These are phyloP conservation scores for Arthroderma sp. DNA, from an alignment of 2,329 filamentous ascomycete species.

Conservation along the genomic window DNA sequence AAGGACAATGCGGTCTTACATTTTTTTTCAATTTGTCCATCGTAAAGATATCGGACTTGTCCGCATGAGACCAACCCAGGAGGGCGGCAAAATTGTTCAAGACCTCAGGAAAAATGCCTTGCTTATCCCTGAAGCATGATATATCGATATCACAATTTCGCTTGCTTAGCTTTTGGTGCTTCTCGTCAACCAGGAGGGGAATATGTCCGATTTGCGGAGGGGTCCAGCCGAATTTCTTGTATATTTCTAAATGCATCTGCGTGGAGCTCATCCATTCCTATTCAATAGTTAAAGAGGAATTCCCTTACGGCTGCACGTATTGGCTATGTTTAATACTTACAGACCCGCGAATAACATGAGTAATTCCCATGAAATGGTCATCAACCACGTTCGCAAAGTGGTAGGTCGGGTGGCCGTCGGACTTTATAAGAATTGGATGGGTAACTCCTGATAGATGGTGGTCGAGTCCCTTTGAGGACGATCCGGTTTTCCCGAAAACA, in stretches of 20 bases:
- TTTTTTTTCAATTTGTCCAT: constrained; percentile 57
- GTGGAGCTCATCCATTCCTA: constrained; percentile 95
- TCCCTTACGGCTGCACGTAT: neutral
- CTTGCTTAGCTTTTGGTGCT: constrained; percentile 76
- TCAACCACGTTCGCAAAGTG: constrained; percentile 96
- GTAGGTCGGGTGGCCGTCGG: constrained; percentile 86
- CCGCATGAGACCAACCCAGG: constrained; percentile 65
- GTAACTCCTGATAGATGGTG: too few relatives aligned
- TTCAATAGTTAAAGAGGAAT: constrained; percentile 1
- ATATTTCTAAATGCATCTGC: constrained; percentile 62
- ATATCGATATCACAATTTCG: constrained; percentile 57
- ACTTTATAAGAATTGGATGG: constrained; percentile 77
- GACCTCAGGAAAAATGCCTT: constrained; percentile 49
- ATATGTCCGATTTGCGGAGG: constrained; percentile 69
- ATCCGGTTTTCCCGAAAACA: constrained; percentile 55
- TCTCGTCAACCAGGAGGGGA: constrained; percentile 55
- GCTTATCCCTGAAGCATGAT: constrained; percentile 39
- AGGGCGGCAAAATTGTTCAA: constrained; percentile 74
- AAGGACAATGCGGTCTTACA: constrained; percentile 32
- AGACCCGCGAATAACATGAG: constrained; percentile 82
- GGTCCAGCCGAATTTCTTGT: constrained; percentile 62
- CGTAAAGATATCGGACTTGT: constrained; percentile 56
- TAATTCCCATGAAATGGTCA: constrained; percentile 89
- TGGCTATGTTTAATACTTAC: constrained; percentile 31
- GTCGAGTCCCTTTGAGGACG: constrained; percentile 13